phyloP scores from a whole-genome alignment of 2,329 filamentous ascomycete genomes.

The Verticillium isaacii region DNA sequence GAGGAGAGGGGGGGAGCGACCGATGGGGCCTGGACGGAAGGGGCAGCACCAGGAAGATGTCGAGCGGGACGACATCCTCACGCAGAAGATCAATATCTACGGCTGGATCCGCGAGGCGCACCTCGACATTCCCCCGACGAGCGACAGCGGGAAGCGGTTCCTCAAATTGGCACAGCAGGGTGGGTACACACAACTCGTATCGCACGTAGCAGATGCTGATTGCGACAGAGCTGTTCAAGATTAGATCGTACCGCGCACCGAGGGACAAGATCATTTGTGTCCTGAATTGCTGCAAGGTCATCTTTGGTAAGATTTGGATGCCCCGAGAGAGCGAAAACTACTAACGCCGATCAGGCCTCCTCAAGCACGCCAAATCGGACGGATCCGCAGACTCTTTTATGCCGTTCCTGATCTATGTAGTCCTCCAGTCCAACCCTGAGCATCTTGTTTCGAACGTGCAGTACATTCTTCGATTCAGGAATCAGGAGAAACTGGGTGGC shows the following conservation, averaged over 20 bases:
- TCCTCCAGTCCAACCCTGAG: conserved; percentile 89
- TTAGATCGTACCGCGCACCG: conserved; percentile 94
- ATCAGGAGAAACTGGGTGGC: conserved; percentile 95
- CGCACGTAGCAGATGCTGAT: conserved; percentile 19
- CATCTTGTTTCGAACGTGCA: conserved; percentile 97
- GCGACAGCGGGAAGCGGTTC: conserved; percentile 83
- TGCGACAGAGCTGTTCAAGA: conserved; percentile 79
- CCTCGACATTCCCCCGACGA: conserved; percentile 82
- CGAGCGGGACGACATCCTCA: conserved; percentile 89
- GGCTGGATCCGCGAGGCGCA: conserved; percentile 92
- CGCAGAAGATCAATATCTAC: conserved; percentile 96
- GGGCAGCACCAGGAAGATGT: conserved; percentile 98
- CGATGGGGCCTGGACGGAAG: conserved; percentile 74
- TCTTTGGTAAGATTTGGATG: conserved; percentile 66
- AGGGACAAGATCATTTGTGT: conserved; percentile 98
- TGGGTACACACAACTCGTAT: conserved; percentile 23
- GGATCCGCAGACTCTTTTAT: conserved; percentile 96
- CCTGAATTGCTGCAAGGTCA: conserved; percentile 98
- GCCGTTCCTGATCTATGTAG: conserved; percentile 90
- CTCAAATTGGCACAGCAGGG: conserved; percentile 84
- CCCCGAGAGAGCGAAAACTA: background rate
- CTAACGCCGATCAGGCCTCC: conserved; percentile 51
- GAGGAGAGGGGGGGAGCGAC: conserved; percentile 62
- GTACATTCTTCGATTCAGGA: conserved; percentile 94
- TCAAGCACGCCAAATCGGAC: conserved; percentile 89